Base-by-base conservation (phyloP, 768 basidiomycete species). In the Macrolepiota albuminosa region DNA sequence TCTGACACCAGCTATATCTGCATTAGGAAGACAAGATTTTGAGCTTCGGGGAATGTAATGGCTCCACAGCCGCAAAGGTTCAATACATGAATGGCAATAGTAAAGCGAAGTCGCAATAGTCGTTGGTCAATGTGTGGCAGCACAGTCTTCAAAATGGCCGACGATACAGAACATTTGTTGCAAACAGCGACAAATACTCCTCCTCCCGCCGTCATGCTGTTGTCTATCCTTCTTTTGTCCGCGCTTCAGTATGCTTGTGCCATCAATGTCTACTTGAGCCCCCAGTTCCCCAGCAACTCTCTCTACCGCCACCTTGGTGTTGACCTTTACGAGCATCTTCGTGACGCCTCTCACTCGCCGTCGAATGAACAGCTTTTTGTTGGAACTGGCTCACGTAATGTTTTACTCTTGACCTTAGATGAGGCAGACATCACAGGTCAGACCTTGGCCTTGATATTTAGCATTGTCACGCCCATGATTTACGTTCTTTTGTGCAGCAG, bases 241-340 rank as follows among this genome's bases (percentile, higher is more conserved):
- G 66, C 66, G 34, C 57, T 76, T 10, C 74, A 72, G 33, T 66
- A 82, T 31, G 75, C 78, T 39, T 73, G 72, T 61, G 86, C 87
- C 24, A 75, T 86, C 9, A 72, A 81, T 48, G 80, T 90, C 33
- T 90, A 85, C 68, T 75, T 90, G 18, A 78, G 78, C 57, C 85
- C 89, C 1, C 66, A 71, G 5, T 62, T 43, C 8, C 9, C 42
- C 42, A 4, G 42, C 3, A 43, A 43, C 9, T 43, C 42, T 21
- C 42, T 43, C 42, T 82, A 88, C 21, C 82, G 81, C 56, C 88
- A 91, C 69, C 80, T 91, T 11, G 84, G 86, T n/a, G 78, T 91
- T 6, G 89, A 91, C 65, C 72, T 72, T 21, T 85, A 86, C 63
- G 86, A 88, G 67, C 72, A 76, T 29, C 69, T 84, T 33, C 72